Conservation (phyloP, 2,329 filamentous ascomycete species). For the Ceratocystis papillata region DNA sequence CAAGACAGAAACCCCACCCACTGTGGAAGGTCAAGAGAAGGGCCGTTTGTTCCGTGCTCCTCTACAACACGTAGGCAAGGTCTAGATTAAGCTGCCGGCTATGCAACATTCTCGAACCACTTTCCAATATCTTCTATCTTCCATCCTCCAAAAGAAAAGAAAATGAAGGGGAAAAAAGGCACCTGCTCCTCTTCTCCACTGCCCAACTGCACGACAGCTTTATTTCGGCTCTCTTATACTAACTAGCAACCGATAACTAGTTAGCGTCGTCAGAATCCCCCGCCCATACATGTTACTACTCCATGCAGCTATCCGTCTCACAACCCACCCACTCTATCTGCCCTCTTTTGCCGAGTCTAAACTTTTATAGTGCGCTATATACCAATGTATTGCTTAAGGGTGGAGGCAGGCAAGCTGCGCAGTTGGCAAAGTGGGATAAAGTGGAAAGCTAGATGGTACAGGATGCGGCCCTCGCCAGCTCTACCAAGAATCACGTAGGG, state of each 20-base stretch:
- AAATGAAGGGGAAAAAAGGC: not conserved
- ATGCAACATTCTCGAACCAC: not conserved
- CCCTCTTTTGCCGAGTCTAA: slow-evolving; percentile 3
- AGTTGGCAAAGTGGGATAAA: not conserved
- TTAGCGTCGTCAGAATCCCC: not conserved
- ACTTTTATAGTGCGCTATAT: not conserved
- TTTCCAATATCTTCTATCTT: not conserved
- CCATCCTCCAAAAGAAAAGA: not conserved
- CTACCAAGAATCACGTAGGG: not conserved
- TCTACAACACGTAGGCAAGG: too few species aligned
- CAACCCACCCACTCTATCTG: not conserved
- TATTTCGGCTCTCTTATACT: not conserved
- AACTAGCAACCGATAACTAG: not conserved
- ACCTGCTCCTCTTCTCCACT: not conserved
- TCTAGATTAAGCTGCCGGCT: not conserved
- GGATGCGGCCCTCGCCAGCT: not conserved
- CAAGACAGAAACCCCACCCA: not conserved
- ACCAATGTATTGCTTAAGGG: slow-evolving; percentile 7
- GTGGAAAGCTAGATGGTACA: not conserved
- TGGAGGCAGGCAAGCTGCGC: not conserved
- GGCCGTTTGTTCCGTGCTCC: too few species aligned
- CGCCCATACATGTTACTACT: not conserved
- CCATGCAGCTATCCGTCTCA: not conserved
- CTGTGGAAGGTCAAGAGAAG: too few species aligned
- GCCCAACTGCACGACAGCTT: not conserved